phyloP scores from a whole-genome alignment of 1,139 yeast genomes.

The Hyphopichia burtonii region DNA sequence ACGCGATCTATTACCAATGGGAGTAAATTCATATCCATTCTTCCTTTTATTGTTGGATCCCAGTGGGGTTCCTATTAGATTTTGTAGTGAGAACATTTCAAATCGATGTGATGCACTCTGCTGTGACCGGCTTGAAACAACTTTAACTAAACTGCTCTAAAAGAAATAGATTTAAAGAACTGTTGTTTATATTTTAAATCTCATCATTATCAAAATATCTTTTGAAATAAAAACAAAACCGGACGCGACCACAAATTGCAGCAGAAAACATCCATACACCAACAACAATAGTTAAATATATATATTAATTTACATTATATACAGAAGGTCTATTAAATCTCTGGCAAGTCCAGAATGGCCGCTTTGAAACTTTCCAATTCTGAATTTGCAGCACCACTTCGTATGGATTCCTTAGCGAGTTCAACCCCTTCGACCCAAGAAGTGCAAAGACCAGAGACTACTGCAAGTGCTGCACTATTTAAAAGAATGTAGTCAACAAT shows the following conservation, averaged over 20 bases:
- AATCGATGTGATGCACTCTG: neutral
- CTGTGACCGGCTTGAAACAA: no score
- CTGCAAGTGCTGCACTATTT: slow-evolving; percentile 86
- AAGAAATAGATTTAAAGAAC: neutral
- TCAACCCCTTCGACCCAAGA: slow-evolving; percentile 78
- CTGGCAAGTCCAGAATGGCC: slow-evolving; percentile 16
- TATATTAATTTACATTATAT: neutral
- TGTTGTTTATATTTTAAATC: neutral
- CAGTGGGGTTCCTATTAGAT: slow-evolving; percentile 29
- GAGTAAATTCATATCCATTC: slow-evolving; percentile 37
- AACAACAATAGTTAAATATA: no score
- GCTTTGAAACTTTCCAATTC: slow-evolving; percentile 59
- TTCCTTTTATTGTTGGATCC: slow-evolving; percentile 7
- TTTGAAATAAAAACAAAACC: neutral
- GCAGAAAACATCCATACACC: neutral
- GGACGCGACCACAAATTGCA: slow-evolving; percentile 1
- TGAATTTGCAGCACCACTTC: slow-evolving; percentile 60
- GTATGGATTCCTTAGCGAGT: slow-evolving; percentile 67
- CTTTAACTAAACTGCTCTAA: no score
- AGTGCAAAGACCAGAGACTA: slow-evolving; percentile 64
- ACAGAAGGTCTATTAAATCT: neutral
- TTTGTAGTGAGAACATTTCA: slow-evolving; percentile 15
- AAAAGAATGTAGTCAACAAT: slow-evolving; percentile 81
- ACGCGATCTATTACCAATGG: slow-evolving; percentile 28
- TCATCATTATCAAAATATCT: neutral